These are phyloP conservation scores for Debaryomycetaceae sp. DNA, from an alignment of 1,139 yeast genomes.

Conservation along the genomic window DNA sequence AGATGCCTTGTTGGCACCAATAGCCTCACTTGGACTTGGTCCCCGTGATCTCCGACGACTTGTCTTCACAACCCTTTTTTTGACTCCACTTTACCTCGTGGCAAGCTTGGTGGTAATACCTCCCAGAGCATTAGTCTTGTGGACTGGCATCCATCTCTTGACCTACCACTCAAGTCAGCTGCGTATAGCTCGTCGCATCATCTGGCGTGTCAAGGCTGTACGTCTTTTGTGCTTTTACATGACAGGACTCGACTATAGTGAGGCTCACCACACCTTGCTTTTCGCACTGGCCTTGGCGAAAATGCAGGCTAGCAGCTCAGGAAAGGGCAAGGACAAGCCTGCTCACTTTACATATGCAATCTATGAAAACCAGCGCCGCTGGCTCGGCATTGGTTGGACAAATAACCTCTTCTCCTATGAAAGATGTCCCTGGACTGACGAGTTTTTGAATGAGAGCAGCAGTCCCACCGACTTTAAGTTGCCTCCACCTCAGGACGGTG, in stretches of 20 bases:
- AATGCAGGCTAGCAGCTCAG: conserved; percentile 25
- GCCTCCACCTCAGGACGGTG: conserved; percentile 49
- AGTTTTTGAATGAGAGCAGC: conserved; percentile 76
- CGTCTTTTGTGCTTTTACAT: conserved; percentile 66
- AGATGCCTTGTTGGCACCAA: conserved; percentile 67
- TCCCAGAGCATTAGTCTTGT: conserved; percentile 58
- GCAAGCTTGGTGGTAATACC: conserved; percentile 55
- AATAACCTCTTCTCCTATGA: conserved; percentile 83
- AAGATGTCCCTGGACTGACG: conserved; percentile 95
- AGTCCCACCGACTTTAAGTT: conserved; percentile 67
- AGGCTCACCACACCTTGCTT: conserved; percentile 32
- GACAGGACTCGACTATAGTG: conserved; percentile 80
- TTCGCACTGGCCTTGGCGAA: conserved; percentile 52
- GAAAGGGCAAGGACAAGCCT: conserved; percentile 32
- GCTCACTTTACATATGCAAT: conserved; percentile 84
- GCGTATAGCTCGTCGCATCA: conserved; percentile 63
- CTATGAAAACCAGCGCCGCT: conserved; percentile 92
- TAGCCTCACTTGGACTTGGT: conserved; percentile 59
- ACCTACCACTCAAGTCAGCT: conserved; percentile 85
- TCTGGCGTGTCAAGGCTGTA: conserved; percentile 73
- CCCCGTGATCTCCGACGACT: conserved; percentile 72
- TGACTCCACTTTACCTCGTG: conserved; percentile 75
- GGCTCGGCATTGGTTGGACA: conserved; percentile 99
- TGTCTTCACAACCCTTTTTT: conserved; percentile 69
- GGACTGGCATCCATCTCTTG: conserved; percentile 51